phyloP scores from a whole-genome alignment of 2,329 filamentous ascomycete species.

The Dendrostoma leiphaemia region DNA sequence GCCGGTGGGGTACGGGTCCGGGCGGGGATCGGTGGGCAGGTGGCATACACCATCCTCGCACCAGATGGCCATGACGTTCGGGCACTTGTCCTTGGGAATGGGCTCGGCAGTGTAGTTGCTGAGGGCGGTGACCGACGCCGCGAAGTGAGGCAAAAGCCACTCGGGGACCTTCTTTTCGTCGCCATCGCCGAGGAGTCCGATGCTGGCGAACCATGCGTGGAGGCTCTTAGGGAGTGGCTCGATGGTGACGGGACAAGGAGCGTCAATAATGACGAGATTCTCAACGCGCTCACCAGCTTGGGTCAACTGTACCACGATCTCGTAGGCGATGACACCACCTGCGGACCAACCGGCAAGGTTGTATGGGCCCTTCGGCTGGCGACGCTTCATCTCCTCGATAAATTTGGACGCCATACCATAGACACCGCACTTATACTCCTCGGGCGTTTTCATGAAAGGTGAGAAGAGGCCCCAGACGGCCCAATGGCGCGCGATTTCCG shows the following conservation, averaged over 20 bases:
- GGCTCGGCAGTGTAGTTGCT: constrained; percentile 67
- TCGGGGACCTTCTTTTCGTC: constrained; percentile 60
- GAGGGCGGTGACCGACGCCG: constrained; percentile 64
- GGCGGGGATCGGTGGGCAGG: constrained; percentile 61
- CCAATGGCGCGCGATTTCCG: constrained; percentile 45
- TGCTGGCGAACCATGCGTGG: constrained; percentile 70
- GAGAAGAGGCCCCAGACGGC: constrained; percentile 62
- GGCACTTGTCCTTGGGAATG: constrained; percentile 57
- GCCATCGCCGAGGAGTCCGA: constrained; percentile 66
- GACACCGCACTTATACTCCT: constrained; percentile 64
- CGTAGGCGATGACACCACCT: constrained; percentile 70
- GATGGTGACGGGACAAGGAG: constrained; percentile 65
- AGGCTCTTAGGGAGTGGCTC: constrained; percentile 63
- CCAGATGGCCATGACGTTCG: constrained; percentile 66
- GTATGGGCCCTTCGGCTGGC: constrained; percentile 68
- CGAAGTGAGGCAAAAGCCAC: constrained; percentile 76
- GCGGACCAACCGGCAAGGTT: constrained; percentile 73
- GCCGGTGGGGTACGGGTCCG: constrained; percentile 56
- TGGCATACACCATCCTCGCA: constrained; percentile 73
- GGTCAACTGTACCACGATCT: constrained; percentile 60
- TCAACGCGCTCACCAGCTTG: constrained; percentile 56
- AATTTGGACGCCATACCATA: constrained; percentile 64
- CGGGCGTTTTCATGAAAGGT: constrained; percentile 68
- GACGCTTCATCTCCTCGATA: constrained; percentile 67
- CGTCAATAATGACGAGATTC: constrained; percentile 63